Conservation (phyloP, 2,329 filamentous ascomycete genomes). For the Penicillium paneum region DNA sequence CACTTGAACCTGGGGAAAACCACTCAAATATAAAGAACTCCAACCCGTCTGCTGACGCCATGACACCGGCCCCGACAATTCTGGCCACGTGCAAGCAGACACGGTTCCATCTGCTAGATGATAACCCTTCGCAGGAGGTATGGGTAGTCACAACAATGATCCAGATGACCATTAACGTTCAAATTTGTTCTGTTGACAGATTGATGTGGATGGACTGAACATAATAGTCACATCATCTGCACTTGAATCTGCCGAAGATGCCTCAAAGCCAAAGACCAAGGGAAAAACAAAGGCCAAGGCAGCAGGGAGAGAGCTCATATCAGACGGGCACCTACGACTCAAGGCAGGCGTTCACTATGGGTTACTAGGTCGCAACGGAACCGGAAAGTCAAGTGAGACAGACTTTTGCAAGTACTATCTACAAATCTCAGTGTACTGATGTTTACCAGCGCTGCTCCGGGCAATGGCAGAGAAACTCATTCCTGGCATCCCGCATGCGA, state of each 20-base stretch:
- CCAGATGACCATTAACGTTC: background rate
- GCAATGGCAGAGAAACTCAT: constrained; percentile 76
- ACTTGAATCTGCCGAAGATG: constrained; percentile 17
- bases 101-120: constrained; percentile 58
- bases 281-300: constrained; percentile 52
- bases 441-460: constrained; percentile 59
- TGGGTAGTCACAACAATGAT: background rate
- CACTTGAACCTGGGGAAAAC: background rate
- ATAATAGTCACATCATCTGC: constrained; percentile 58
- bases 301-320: constrained; percentile 61
- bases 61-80: constrained; percentile 36
- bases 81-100: constrained; percentile 66
- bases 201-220: constrained; percentile 70
- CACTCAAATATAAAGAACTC: background rate
- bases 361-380: constrained; percentile 74
- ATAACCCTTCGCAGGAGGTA: constrained; percentile 56
- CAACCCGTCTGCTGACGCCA: background rate
- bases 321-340: constrained; percentile 66
- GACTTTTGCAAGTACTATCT: background rate
- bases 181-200: constrained; percentile 39
- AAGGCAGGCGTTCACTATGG: constrained; percentile 74
- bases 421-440: constrained; percentile 3
- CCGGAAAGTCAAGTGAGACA: constrained; percentile 70
- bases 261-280: constrained; percentile 30
- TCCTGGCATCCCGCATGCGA: constrained; percentile 67